Evolutionary conservation across 768 basidiomycete species (phyloP), one percentile per base, ranked within the genome.

Genomic region (Trametes cingulata): DNA sequence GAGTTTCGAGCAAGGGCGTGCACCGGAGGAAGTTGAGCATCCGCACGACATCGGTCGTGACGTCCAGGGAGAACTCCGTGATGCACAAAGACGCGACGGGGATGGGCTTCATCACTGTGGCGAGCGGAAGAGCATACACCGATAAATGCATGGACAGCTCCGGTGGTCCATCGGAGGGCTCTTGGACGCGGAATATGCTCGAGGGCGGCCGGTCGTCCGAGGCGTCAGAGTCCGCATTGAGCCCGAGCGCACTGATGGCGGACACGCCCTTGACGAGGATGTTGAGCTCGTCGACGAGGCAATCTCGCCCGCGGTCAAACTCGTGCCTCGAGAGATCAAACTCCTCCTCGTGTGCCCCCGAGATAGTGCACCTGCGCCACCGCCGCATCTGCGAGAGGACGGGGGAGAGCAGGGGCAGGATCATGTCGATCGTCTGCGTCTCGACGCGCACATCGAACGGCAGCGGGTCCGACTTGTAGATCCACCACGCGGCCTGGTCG

Each of bases 401-500:
- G 5, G 85, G 86, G 0, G 86, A 85, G 35, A 91, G 74, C 59
- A 90, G 77, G 9, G 88, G 81, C 3, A 90, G 77, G 35, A 89
- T 74, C 56, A 74, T 73, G 58, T 87, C 82, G 25, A 72, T 56
- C 19, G 85, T 71, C 15, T 79, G 71, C 56, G 90, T 67, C 37
- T 83, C 75, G 51, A 90, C 74, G 61, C 82, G 75, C 42, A 91
- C 75, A 65, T 82, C 78, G 65, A 88, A 81, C 0, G 76, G 75
- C 37, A 88, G 77, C 0, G 83, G 82, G 6, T 71, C 62, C 3
- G 87, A 87, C 48, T 77, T 79, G 55, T 72, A 67, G 29, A 81
- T 73, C 85, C 85, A 91, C 0, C 84, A 67, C 25, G 74, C 67
- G 3, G 84, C 83, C 56, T 86, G 82, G 0, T 71, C 62, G 47